A percentile compares a stretch with the other conserved stretches of the same genome.
Evolutionary conservation across 2,329 filamentous ascomycete species (phyloP).

Genomic region (Sphaerulina populicola): DNA sequence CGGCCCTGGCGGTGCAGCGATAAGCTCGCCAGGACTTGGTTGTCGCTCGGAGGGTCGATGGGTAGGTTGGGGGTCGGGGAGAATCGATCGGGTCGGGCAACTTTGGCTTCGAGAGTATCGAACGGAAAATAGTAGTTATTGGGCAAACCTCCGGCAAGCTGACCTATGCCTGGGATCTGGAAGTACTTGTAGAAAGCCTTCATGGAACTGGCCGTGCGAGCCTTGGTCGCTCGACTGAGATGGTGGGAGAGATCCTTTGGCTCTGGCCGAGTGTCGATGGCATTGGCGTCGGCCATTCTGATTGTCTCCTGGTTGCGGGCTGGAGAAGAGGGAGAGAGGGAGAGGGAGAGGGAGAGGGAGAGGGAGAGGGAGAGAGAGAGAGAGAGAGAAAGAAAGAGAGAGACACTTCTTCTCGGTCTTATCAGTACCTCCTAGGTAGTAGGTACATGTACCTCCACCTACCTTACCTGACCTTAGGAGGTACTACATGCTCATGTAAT

Average conservation of each 20-base stretch:
- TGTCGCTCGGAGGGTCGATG: constrained; percentile 39
- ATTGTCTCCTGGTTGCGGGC: not conserved
- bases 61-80: constrained; percentile 59
- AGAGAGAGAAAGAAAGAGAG: not conserved
- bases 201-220: constrained; percentile 56
- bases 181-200: constrained; percentile 87
- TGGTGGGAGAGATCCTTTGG: constrained; percentile 74
- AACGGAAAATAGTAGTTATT: constrained; percentile 78
- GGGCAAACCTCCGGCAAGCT: constrained; percentile 60
- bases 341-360: not conserved
- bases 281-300: not conserved
- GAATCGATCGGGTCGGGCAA: constrained; percentile 67
- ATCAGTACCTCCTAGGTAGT: no score
- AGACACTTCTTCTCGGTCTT: not conserved
- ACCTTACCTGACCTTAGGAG: no score
- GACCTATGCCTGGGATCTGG: constrained; percentile 51
- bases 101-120: constrained; percentile 77
- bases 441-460: no score
- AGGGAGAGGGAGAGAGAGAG: not conserved
- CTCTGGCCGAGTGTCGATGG: constrained; percentile 29
- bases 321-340: not conserved
- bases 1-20: constrained; percentile 11
- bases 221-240: constrained; percentile 60
- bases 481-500: not conserved
- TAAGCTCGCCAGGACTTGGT: constrained; percentile 23